Evolutionary conservation across 345 rosid species (phyloP).

Genomic region (Lenwebbia sp.): DNA sequence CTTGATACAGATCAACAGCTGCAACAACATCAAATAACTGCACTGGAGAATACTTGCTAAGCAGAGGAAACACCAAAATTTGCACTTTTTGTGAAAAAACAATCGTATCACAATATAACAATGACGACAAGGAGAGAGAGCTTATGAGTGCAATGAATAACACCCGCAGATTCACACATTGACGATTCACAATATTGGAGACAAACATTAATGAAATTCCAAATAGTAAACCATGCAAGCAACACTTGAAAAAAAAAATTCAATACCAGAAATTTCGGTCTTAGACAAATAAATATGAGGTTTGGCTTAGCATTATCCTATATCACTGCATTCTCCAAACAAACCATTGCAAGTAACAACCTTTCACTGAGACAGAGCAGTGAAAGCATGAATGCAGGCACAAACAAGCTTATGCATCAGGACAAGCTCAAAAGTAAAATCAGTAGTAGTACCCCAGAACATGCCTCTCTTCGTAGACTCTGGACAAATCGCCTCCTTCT

Average conservation of each 20-base stretch:
- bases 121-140: neutral
- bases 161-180: neutral
- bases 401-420: neutral
- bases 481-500: slow-evolving; percentile 71
- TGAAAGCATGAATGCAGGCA: neutral
- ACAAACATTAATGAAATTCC: neutral
- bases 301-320: neutral
- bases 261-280: neutral
- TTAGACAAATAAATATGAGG: neutral
- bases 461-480: slow-evolving; percentile 73
- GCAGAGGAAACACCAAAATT: neutral
- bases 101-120: neutral
- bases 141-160: neutral
- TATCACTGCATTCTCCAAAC: neutral
- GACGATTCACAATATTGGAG: neutral
- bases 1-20: slow-evolving; percentile 86
- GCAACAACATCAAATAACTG: slow-evolving; percentile 91
- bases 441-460: slow-evolving; percentile 56
- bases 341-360: neutral
- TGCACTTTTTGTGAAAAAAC: neutral
- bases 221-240: neutral
- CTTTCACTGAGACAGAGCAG: neutral
- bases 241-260: neutral
- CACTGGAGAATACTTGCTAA: slow-evolving; percentile 71
- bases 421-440: neutral